Evolutionary conservation across 106 monocot species (phyloP), one percentile per base, ranked within the genome.

Genomic region (Apostasia ramifera): DNA sequence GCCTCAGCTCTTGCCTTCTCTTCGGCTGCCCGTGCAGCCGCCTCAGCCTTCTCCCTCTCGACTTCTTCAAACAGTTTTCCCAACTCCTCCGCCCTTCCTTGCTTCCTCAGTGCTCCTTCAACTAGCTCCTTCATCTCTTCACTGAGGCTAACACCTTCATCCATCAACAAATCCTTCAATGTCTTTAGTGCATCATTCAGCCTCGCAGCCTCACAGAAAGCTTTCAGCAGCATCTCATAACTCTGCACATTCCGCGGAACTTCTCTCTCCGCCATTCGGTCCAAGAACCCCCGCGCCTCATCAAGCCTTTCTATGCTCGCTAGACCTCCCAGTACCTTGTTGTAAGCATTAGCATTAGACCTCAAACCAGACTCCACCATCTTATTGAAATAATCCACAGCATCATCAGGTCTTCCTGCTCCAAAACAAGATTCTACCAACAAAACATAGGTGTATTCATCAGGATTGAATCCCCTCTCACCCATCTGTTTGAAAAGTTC

Each of bases 1-100:
- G 88, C 88, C 69, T 91, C 94, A n/a, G 79, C 85, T 73, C 78
- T 91, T 8, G 81, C 91, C 70, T 86, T 95, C 78, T 91, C 91
- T 62, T 94, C 94, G 13, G 76, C 97, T 2, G 80, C 89, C 66
- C 85, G 80, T 8, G 89, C 92, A 66, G 73, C 70, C 6, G 85
- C 81, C 68, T 91, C 94, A 9, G 88, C 91, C 71, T 92, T 97
- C 67, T 92, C 89, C 74, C 53, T 89, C 72, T 92, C 89, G 4
- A 87, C 92, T 38, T 90, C 89, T 78, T 92, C 89, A 60, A 79
- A 77, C 43, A 88, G 58, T 61, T 67, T 82, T 8, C 54, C 77
- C 42, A 95, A 69, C 12, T 95, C 95, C 47, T 82, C 79, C 40
- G 86, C 86, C 63, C 89, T 89, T 44, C 82, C 88, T 71, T 83